Evolutionary conservation across 495 filamentous ascomycete genomes (phyloP).

Genomic region (Daldinia caldariorum): DNA sequence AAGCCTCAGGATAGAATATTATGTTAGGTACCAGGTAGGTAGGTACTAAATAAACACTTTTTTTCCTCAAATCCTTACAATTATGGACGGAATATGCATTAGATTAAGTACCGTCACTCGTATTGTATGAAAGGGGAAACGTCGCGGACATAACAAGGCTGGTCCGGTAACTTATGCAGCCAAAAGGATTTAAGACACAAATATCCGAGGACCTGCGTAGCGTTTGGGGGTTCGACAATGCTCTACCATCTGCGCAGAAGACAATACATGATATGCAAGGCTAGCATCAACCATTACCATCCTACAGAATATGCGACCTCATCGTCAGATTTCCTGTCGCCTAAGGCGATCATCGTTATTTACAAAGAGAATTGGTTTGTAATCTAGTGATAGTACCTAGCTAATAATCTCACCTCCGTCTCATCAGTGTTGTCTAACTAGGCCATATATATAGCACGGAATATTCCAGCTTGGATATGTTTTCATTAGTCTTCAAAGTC

Average conservation of each 20-base stretch:
- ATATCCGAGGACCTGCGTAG: background rate
- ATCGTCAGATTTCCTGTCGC: background rate
- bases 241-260: background rate
- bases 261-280: background rate
- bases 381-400: too few relatives aligned
- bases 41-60: too few relatives aligned
- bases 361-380: background rate
- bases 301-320: background rate
- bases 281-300: background rate
- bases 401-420: too few relatives aligned
- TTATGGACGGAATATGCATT: too few relatives aligned
- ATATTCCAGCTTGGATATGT: background rate
- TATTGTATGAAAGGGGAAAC: background rate
- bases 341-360: background rate
- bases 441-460: background rate
- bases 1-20: too few relatives aligned
- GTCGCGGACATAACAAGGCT: background rate
- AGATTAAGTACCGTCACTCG: too few relatives aligned
- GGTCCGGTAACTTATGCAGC: background rate
- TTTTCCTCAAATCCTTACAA: too few relatives aligned
- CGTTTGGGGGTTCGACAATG: background rate
- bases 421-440: background rate
- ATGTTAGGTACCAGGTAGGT: too few relatives aligned
- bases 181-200: conserved; percentile 2
- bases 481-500: background rate